Conservation (phyloP, 139 green algal species). For the Micractinium sp. region DNA sequence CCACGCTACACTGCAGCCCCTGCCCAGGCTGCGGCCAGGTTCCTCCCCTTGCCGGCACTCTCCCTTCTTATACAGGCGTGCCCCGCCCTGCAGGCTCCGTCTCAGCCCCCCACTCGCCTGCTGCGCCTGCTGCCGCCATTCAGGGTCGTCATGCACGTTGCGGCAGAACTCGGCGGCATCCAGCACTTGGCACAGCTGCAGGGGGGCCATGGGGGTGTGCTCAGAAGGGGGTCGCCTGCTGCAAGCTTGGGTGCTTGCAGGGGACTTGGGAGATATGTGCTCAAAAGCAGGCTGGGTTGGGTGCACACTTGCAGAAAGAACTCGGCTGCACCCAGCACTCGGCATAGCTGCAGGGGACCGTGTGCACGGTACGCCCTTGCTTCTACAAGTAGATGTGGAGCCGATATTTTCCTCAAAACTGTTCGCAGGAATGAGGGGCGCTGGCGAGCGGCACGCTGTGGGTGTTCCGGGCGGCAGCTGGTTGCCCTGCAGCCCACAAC, state of each 20-base stretch:
- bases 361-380: no score
- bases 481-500: no score
- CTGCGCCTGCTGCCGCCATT: slow-evolving; percentile 46
- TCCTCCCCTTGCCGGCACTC: no score
- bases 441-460: no score
- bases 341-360: neutral
- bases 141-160: slow-evolving; percentile 40
- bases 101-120: neutral
- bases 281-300: no score
- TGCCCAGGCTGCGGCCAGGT: no score
- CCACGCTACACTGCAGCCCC: no score
- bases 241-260: neutral
- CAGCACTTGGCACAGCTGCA: slow-evolving; percentile 47
- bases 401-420: no score
- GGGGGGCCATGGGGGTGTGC: neutral
- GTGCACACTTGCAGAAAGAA: neutral
- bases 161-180: slow-evolving; percentile 58
- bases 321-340: neutral
- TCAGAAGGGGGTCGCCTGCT: neutral
- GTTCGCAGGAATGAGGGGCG: no score
- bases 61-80: no score
- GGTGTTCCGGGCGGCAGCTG: no score
- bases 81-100: neutral
- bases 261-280: neutral
- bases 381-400: no score